phyloP scores from a whole-genome alignment of 768 basidiomycete genomes.

The Lactarius indigo region DNA sequence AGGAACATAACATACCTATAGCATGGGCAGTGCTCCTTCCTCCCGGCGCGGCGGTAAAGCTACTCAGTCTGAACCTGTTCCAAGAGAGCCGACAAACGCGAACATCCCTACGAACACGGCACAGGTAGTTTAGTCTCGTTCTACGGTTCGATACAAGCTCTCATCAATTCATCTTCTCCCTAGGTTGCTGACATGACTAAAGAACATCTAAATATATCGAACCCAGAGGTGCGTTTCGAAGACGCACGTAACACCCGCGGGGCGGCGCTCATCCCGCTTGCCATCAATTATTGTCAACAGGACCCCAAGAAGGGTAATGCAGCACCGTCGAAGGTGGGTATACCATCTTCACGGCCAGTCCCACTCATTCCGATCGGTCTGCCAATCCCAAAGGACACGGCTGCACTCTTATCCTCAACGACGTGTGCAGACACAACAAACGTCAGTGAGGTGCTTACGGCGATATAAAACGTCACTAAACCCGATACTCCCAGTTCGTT shows the following conservation, averaged over 20 bases:
- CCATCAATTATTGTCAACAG: background rate
- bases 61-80: slow-evolving; percentile 6
- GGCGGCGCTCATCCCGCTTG: background rate
- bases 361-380: background rate
- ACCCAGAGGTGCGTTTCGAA: slow-evolving; percentile 1
- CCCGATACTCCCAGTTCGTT: background rate
- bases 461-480: background rate
- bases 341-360: background rate
- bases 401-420: background rate
- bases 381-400: background rate
- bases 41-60: slow-evolving; percentile 16
- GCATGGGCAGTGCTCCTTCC: slow-evolving; percentile 23
- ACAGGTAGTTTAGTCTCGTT: slow-evolving; percentile 15
- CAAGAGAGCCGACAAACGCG: slow-evolving; percentile 10
- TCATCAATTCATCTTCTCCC: background rate
- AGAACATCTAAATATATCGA: background rate
- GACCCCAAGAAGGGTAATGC: background rate
- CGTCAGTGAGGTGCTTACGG: slow-evolving; percentile 5
- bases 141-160: background rate
- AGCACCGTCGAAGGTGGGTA: slow-evolving; percentile 5
- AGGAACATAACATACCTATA: slow-evolving; percentile 4
- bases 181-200: slow-evolving; percentile 17
- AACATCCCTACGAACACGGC: slow-evolving; percentile 10
- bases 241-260: background rate
- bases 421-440: slow-evolving; percentile 9